These are phyloP conservation scores for Leucocoprinus sp. DNA, from an alignment of 768 basidiomycete genomes.

Conservation along the genomic window DNA sequence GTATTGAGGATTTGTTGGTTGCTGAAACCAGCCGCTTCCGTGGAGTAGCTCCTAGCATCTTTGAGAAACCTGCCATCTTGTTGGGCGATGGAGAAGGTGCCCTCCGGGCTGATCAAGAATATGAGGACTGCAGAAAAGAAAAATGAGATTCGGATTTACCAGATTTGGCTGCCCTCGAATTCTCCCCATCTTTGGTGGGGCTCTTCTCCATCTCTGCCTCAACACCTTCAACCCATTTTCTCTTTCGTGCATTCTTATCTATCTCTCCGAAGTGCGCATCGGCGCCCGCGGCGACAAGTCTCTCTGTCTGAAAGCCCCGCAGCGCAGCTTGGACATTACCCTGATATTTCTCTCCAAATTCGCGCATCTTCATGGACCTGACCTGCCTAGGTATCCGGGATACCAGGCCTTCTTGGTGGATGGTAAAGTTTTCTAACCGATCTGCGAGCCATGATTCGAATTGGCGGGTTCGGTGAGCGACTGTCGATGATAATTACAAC, in stretches of 20 bases:
- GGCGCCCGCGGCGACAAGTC: conserved; percentile 41
- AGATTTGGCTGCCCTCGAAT: conserved; percentile 47
- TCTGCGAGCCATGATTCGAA: conserved; percentile 70
- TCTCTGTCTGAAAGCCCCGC: conserved; percentile 59
- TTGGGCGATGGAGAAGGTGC: conserved; percentile 48
- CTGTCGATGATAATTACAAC: conserved; percentile 26
- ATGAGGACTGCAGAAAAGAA: background rate
- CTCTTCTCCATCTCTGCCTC: conserved; percentile 34
- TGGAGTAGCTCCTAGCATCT: conserved; percentile 46
- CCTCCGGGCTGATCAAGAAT: conserved; percentile 21
- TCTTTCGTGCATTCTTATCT: conserved; percentile 60
- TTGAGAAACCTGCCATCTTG: conserved; percentile 42
- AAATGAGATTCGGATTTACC: conserved; percentile 31
- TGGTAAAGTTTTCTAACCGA: conserved; percentile 63
- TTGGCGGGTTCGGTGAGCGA: conserved; percentile 66
- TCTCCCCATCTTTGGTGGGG: conserved; percentile 25
- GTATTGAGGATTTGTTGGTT: conserved; percentile 31
- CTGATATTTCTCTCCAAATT: conserved; percentile 71
- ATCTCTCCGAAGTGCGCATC: conserved; percentile 47
- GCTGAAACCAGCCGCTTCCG: conserved; percentile 32
- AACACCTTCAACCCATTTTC: conserved; percentile 70
- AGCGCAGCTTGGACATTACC: conserved; percentile 68
- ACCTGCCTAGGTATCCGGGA: conserved; percentile 70
- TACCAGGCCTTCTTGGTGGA: conserved; percentile 69
- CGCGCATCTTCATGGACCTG: conserved; percentile 62